Conservation (phyloP, 2,329 filamentous ascomycete genomes). For the Dactylellina parvicollis region DNA sequence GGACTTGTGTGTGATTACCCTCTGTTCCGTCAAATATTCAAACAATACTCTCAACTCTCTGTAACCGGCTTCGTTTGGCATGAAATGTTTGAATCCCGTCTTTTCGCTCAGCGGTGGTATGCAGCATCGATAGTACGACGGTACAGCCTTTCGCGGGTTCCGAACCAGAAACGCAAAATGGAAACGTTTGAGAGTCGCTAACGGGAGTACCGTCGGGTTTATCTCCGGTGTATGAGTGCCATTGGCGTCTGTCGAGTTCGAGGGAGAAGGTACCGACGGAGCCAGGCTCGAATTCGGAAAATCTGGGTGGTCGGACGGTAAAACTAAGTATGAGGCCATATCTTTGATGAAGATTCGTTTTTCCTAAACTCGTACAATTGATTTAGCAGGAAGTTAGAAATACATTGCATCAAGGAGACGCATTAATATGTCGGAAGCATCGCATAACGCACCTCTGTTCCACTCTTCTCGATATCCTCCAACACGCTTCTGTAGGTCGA, state of each 20-base stretch:
- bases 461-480: constrained; percentile 76
- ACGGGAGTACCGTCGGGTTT: constrained; percentile 87
- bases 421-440: not conserved
- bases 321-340: constrained; percentile 90
- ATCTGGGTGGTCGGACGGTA: constrained; percentile 74
- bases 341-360: constrained; percentile 98
- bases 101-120: constrained; percentile 82
- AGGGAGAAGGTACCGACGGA: constrained; percentile 71
- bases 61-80: constrained; percentile 89
- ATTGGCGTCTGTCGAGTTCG: constrained; percentile 58
- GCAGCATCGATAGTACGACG: constrained; percentile 93
- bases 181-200: constrained; percentile 77
- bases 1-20: constrained; percentile 71
- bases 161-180: constrained; percentile 98
- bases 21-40: constrained; percentile 78
- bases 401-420: not conserved
- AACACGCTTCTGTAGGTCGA: constrained; percentile 81
- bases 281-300: constrained; percentile 68
- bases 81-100: constrained; percentile 87
- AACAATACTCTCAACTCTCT: constrained; percentile 85
- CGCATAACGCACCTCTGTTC: constrained; percentile 72
- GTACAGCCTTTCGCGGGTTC: constrained; percentile 89
- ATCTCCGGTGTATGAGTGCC: constrained; percentile 56
- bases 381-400: constrained; percentile 63
- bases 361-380: constrained; percentile 71